Evolutionary conservation across 225 moss, liverwort and hornwort genomes (phyloP).

Genomic region (Polytrichum formosum): DNA sequence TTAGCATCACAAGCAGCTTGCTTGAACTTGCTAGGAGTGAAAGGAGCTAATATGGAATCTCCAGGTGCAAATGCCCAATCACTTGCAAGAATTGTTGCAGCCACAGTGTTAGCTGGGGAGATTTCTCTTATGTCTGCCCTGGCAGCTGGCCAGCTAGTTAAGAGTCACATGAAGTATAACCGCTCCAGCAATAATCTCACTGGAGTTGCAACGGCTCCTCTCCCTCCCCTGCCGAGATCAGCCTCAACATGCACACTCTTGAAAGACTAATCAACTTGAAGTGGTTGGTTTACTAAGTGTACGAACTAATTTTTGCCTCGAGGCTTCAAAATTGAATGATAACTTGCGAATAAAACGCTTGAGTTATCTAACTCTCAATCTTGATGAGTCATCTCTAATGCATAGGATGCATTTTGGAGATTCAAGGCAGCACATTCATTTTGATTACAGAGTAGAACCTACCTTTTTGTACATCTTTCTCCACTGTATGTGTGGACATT

Average conservation of each 20-base stretch:
- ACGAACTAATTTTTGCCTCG: too few species aligned
- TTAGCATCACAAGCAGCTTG: slow-evolving; percentile 65
- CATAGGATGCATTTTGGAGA: too few species aligned
- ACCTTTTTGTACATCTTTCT: too few species aligned
- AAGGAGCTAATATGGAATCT: slow-evolving; percentile 54
- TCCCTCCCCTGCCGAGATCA: slow-evolving; percentile 31
- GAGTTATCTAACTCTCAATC: too few species aligned
- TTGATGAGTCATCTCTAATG: too few species aligned
- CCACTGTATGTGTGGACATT: too few species aligned
- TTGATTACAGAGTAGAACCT: too few species aligned
- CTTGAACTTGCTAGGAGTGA: slow-evolving; percentile 62
- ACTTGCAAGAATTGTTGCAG: slow-evolving; percentile 59
- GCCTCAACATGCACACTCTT: neutral
- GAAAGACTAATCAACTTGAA: too few species aligned
- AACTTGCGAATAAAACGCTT: too few species aligned
- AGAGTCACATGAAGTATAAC: slow-evolving; percentile 63
- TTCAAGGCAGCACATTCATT: too few species aligned
- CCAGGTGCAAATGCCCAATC: slow-evolving; percentile 59
- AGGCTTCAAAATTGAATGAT: too few species aligned
- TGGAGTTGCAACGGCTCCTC: slow-evolving; percentile 27
- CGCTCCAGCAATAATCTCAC: slow-evolving; percentile 56
- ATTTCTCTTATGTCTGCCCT: slow-evolving; percentile 67
- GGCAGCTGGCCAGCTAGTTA: slow-evolving; percentile 63
- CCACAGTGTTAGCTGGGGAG: slow-evolving; percentile 58
- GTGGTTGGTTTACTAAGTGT: too few species aligned